phyloP scores from a whole-genome alignment of 2,329 filamentous ascomycete genomes.

The Chrysoporthe cubensis region DNA sequence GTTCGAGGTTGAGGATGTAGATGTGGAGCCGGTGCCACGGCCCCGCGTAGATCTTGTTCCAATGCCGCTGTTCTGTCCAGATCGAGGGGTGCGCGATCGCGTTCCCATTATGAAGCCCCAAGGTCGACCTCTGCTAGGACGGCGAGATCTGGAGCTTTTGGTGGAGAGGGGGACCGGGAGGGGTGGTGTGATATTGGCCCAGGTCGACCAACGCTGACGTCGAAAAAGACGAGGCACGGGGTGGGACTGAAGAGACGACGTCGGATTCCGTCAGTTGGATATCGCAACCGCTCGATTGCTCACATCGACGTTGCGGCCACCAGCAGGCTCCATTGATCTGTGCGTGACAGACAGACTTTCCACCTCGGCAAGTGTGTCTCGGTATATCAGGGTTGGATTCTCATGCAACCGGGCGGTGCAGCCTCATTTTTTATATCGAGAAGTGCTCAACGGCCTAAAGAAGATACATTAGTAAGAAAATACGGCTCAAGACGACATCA shows the following conservation, averaged over 20 bases:
- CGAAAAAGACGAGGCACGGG: neutral
- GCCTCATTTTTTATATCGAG: constrained; percentile 22
- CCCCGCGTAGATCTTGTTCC: constrained; percentile 36
- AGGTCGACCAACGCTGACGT: constrained; percentile 2
- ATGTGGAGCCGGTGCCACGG: constrained; percentile 20
- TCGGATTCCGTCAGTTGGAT: constrained; percentile 2
- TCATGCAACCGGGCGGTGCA: constrained; percentile 25
- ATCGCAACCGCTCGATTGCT: constrained; percentile 7
- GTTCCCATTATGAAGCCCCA: constrained; percentile 37
- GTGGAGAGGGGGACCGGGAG: neutral
- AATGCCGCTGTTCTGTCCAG: constrained; percentile 37
- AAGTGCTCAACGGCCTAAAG: constrained; percentile 19
- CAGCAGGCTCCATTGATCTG: constrained; percentile 10
- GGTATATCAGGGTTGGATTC: constrained; percentile 8
- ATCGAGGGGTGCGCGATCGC: constrained; percentile 38
- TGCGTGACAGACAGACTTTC: neutral
- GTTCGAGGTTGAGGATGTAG: constrained; percentile 11
- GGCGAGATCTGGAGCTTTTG: constrained; percentile 3
- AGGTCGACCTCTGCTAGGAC: constrained; percentile 18
- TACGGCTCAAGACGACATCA: constrained; percentile 10
- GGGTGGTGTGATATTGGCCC: constrained; percentile 1
- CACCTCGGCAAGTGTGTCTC: constrained; percentile 6
- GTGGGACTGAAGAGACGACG: constrained; percentile 10
- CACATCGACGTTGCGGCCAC: constrained; percentile 6
- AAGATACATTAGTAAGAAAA: constrained; percentile 3